phyloP scores from a whole-genome alignment of 2,329 filamentous ascomycete genomes.

The Corinectria fuckeliana region DNA sequence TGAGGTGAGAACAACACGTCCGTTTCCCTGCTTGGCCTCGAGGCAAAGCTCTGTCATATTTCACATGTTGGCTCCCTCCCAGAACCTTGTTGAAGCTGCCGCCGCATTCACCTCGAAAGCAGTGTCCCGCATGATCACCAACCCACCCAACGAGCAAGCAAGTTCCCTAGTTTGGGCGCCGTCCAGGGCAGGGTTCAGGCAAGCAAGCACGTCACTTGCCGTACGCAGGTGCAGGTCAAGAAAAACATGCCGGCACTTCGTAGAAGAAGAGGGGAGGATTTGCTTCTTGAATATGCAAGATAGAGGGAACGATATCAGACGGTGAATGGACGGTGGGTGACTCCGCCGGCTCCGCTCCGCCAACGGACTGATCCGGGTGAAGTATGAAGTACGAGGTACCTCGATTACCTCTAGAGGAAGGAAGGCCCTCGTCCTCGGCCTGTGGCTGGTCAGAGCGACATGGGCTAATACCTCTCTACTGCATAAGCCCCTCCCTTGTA shows the following conservation, averaged over 20 bases:
- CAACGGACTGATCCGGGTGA: constrained; percentile 14
- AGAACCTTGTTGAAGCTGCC: not conserved
- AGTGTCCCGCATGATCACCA: not conserved
- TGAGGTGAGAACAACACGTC: not conserved
- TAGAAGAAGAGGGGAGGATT: too few species aligned
- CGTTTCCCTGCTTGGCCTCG: not conserved
- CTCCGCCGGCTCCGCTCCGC: constrained; percentile 5
- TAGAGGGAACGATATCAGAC: not conserved
- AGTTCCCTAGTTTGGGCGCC: not conserved
- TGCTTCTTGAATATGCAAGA: not conserved
- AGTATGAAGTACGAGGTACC: not conserved
- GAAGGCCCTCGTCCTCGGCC: constrained; percentile 7
- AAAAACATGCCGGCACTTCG: not conserved
- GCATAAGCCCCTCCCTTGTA: constrained; percentile 15
- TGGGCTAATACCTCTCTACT: not conserved
- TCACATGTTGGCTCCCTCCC: not conserved
- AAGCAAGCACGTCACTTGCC: not conserved
- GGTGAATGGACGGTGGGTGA: constrained; percentile 1
- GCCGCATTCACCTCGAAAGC: not conserved
- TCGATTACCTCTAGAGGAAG: constrained; percentile 20
- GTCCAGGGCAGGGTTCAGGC: constrained; percentile 2
- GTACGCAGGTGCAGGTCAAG: not conserved
- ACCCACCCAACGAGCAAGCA: not conserved
- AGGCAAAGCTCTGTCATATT: not conserved
- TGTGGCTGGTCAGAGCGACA: constrained; percentile 9